These are phyloP conservation scores for Aspergillus fijiensis DNA, from an alignment of 2,329 filamentous ascomycete species.

Conservation along the genomic window DNA sequence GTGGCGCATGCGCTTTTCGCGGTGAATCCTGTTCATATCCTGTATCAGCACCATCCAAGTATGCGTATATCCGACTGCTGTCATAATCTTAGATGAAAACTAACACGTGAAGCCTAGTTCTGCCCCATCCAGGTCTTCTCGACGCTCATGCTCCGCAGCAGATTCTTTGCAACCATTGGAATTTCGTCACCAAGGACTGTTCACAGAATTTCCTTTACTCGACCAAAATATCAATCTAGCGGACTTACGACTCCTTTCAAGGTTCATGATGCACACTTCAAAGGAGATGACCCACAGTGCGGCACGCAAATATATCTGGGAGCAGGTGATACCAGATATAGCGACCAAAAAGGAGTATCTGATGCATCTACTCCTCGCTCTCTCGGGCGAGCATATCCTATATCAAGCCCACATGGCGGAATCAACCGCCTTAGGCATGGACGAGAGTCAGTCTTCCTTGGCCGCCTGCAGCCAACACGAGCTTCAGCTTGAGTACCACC, in stretches of 20 bases:
- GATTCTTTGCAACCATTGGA: constrained; percentile 13
- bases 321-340: constrained; percentile 23
- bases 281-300: constrained; percentile 15
- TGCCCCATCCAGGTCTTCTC: neutral
- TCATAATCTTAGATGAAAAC: too few species aligned
- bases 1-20: constrained; percentile 22
- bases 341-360: constrained; percentile 19
- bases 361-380: constrained; percentile 28
- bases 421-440: neutral
- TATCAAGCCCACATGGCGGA: neutral
- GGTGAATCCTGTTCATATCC: constrained; percentile 18
- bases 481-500: neutral
- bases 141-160: neutral
- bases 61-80: neutral
- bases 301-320: constrained; percentile 14
- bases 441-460: neutral
- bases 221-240: constrained; percentile 16
- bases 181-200: constrained; percentile 6
- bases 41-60: neutral
- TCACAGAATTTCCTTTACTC: neutral
- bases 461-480: too few species aligned
- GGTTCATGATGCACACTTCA: constrained; percentile 20
- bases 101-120: neutral
- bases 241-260: constrained; percentile 21
- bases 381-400: constrained; percentile 23